Conservation (phyloP, 1,284 basidiomycete genomes). For the Puccinia novopanici region DNA sequence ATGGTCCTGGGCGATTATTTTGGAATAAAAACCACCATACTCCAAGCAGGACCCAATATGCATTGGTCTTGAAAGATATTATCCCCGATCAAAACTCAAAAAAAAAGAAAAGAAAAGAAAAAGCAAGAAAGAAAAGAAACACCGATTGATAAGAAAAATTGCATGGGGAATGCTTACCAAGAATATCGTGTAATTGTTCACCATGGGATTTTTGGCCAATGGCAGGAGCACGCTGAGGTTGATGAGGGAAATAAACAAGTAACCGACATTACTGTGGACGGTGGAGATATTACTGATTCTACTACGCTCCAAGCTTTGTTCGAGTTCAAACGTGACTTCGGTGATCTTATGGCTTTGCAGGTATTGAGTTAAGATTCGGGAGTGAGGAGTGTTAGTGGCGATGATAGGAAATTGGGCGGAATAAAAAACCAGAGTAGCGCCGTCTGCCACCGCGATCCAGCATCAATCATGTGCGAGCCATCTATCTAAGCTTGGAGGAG, state of each 20-base stretch:
- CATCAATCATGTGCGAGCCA: no score
- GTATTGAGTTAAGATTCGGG: constrained; percentile 5
- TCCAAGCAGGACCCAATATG: constrained; percentile 42
- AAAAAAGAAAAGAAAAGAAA: not conserved
- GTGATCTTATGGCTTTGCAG: constrained; percentile 3
- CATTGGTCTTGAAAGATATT: constrained; percentile 22
- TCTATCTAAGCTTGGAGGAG: not conserved
- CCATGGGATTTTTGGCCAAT: constrained; percentile 25
- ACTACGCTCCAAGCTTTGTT: constrained; percentile 34
- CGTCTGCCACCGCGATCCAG: constrained; percentile 12
- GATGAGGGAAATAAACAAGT: constrained; percentile 20
- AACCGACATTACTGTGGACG: constrained; percentile 47
- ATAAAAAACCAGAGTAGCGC: constrained; percentile 49
- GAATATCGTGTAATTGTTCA: constrained; percentile 47
- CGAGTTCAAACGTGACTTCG: constrained; percentile 8
- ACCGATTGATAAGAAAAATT: no score
- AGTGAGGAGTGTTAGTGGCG: constrained; percentile 28
- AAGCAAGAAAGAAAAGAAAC: not conserved
- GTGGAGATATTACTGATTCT: constrained; percentile 45
- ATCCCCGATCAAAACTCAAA: not conserved
- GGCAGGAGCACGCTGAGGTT: constrained; percentile 44
- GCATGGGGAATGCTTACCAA: constrained; percentile 25
- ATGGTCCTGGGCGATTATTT: constrained; percentile 33
- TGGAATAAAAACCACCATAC: constrained; percentile 51
- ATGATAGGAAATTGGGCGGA: constrained; percentile 43